Conservation (phyloP, 1,284 basidiomycete genomes). For the Phaffia rhodozyma region DNA sequence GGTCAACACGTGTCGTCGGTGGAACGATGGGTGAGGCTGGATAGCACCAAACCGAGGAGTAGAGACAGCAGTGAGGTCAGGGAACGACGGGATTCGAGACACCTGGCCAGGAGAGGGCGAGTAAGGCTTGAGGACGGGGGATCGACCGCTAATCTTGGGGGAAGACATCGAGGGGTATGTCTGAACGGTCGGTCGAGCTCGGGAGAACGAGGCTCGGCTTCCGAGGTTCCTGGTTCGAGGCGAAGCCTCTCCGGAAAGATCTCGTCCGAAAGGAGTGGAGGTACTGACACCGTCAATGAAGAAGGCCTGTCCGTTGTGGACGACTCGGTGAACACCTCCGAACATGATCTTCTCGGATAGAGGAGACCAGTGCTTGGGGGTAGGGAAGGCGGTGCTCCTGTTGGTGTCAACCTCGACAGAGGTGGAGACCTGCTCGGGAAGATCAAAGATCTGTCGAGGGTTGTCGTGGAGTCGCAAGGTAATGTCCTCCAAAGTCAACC, state of each 20-base stretch:
- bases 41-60: conserved; percentile 40
- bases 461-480: conserved; percentile 74
- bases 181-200: conserved; percentile 27
- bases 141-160: conserved; percentile 17
- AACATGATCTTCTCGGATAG: conserved; percentile 53
- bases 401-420: conserved; percentile 88
- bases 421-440: conserved; percentile 74
- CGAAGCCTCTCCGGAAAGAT: conserved; percentile 56
- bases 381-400: conserved; percentile 51
- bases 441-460: conserved; percentile 79
- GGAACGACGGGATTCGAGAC: conserved; percentile 27
- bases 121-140: conserved; percentile 17
- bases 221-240: conserved; percentile 38
- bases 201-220: conserved; percentile 31
- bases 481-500: conserved; percentile 73
- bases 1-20: conserved; percentile 80
- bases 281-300: conserved; percentile 75
- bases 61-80: conserved; percentile 21
- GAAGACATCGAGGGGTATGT: conserved; percentile 20
- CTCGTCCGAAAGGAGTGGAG: conserved; percentile 54
- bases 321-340: conserved; percentile 80
- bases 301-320: conserved; percentile 80
- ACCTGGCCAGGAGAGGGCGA: conserved; percentile 23
- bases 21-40: conserved; percentile 55
- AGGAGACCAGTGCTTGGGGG: conserved; percentile 61